Base-by-base conservation (phyloP, 1,139 yeast genomes). In the Tardiomyces blankii region DNA sequence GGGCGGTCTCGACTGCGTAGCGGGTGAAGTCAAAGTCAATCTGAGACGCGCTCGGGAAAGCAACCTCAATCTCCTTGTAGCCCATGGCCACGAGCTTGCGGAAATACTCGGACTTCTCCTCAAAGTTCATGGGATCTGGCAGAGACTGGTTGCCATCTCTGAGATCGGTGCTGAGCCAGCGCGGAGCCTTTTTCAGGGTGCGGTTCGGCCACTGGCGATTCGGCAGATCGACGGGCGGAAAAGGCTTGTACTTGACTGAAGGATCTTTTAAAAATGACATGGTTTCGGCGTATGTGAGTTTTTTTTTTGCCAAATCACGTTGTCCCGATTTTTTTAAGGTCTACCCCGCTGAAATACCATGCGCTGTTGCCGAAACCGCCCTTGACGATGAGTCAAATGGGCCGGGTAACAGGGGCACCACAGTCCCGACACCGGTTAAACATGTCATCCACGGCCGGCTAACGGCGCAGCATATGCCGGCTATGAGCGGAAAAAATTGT, bases 81-180 rank as follows among this genome's bases (percentile, higher is more conserved):
- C 97, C 97, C 43, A 88, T 70, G 39, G 86, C 91, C n/a, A 89
- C 70, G 49, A 91, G 73, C 64, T 88, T 86, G 54, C 80, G 76
- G 70, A 89, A 89, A 65, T 86, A 89, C 55, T 77, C 83, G 64
- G 86, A 86, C 69, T 91, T 91, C 65, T 91, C 96, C 38, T 74
- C 84, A 35, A 88, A 78, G 28, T 87, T 75, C 97, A 91, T 91
- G 45, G 97, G 97, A 66, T 91, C 97, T 9, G 97, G 97, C 55
- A 91, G 74, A 11, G 96, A 85, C 69, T 91, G 97, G 70, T 91
- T 91, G 48, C 98, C 98, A 63, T 91, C 98, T 65, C 97, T 77
- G 58, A 91, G 75, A 64, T 91, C 97, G 2, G 97, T 91, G 8
- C 96, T 84, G 46, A 91, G 75, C 97, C 97, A 91, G 64, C 97